phyloP scores from a whole-genome alignment of 148 eudicot genomes.

The Linanthus parryae region DNA sequence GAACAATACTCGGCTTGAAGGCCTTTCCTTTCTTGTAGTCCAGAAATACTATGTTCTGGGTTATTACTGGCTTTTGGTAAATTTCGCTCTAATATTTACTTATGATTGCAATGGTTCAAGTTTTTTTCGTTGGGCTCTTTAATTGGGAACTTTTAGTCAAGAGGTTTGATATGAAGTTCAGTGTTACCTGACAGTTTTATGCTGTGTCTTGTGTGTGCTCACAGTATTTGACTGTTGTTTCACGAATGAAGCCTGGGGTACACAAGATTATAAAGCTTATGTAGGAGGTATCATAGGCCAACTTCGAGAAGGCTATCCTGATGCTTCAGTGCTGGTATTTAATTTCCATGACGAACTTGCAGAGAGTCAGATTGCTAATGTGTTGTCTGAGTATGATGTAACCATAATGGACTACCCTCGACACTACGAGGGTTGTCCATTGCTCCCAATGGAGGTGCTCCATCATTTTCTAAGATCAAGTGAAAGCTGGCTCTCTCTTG shows the following conservation, averaged over 20 bases:
- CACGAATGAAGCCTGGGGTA: conserved; percentile 45
- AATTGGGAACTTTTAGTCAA: background rate
- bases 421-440: conserved; percentile 75
- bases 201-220: conserved; percentile 6
- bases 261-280: conserved; percentile 57
- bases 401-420: conserved; percentile 89
- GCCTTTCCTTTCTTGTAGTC: no score
- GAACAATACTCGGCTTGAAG: no score
- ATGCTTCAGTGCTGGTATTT: conserved; percentile 70
- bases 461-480: conserved; percentile 80
- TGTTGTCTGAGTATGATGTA: conserved; percentile 58
- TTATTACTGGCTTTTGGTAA: no score
- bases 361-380: conserved; percentile 51
- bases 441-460: conserved; percentile 76
- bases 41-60: no score
- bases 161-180: background rate
- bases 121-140: no score
- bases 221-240: conserved; percentile 89
- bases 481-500: conserved; percentile 87
- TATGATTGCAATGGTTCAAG: no score
- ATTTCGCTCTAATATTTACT: no score
- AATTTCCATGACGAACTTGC: conserved; percentile 49
- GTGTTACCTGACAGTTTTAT: conserved; percentile 6
- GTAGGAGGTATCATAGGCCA: conserved; percentile 48
- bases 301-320: conserved; percentile 56